phyloP scores from a whole-genome alignment of 352 stramenopile species.

The Globisporangium viniferum region DNA sequence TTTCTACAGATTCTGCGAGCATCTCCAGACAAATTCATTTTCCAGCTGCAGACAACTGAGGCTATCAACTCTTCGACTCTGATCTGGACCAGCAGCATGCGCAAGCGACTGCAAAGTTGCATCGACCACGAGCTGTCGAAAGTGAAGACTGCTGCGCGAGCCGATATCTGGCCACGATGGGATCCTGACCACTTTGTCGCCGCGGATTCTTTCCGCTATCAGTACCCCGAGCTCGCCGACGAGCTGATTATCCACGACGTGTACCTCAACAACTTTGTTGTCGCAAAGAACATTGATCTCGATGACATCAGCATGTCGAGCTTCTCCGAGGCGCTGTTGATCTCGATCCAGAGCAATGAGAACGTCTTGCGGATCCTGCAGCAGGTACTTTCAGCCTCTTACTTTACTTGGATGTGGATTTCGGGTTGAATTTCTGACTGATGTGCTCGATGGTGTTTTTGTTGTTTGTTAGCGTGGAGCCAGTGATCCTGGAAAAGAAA shows the following conservation, averaged over 20 bases:
- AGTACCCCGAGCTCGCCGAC: slow-evolving; percentile 72
- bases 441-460: background rate
- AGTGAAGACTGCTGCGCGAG: slow-evolving; percentile 50
- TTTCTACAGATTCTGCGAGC: slow-evolving; percentile 46
- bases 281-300: slow-evolving; percentile 46
- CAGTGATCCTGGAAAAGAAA: slow-evolving; percentile 55
- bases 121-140: slow-evolving; percentile 56
- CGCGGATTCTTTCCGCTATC: slow-evolving; percentile 81
- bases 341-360: slow-evolving; percentile 81
- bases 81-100: slow-evolving; percentile 78
- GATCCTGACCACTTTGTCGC: slow-evolving; percentile 83
- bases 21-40: slow-evolving; percentile 62
- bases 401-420: background rate
- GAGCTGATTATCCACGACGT: slow-evolving; percentile 78
- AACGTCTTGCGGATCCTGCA: slow-evolving; percentile 78
- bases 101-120: slow-evolving; percentile 47
- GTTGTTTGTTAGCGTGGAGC: slow-evolving; percentile 36
- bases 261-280: slow-evolving; percentile 82
- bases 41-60: slow-evolving; percentile 51
- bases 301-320: slow-evolving; percentile 74
- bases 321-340: slow-evolving; percentile 73
- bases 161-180: slow-evolving; percentile 70
- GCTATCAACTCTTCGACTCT: slow-evolving; percentile 65
- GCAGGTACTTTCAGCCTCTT: slow-evolving; percentile 26
- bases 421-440: background rate